Evolutionary conservation across 2,329 filamentous ascomycete species (phyloP), one percentile per base, ranked within the genome.

Genomic region (Pseudodiploospora longispora): DNA sequence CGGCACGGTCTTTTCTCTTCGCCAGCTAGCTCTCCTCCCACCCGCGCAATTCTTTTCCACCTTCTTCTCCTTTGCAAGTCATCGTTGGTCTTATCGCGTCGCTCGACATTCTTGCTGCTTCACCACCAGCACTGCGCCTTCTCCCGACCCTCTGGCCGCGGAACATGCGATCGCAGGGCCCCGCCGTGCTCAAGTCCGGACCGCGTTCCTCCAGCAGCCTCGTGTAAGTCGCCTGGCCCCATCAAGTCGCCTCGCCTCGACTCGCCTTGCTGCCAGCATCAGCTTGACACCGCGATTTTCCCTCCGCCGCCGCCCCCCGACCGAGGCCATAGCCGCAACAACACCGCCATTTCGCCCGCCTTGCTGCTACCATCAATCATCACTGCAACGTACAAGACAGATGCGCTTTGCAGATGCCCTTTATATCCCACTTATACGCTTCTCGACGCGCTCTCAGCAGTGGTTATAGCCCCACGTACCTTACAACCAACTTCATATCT

Each of bases 211-310:
- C 43, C 41, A 44, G 42, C 47, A 45, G 40, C 52, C 44, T 50
- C 59, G 59, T 63, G 58, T 62, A 63, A 63, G 60, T 63, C 59
- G 52, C 48, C 44, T 35, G n/a, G n/a, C n/a, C n/a, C n/a, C n/a
- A n/a, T n/a, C n/a, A 63, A 63, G 60, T 63, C 59, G 52, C 48
- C 44, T 35, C 27, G 28, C 6, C 32, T 12, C 29, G 28, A 8
- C 41, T 19, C 3, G 19, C 19, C 19, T 19, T 31, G 36, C 42
- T 31, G 30, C 36, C 38, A 19, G 19, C 19, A 19, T 19, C 19
- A 19, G 19, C 19, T 48, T 47, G 49, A 42, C 44, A 45, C 47
- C 50, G 50, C 50, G 50, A 49, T 29, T 48, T 45, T 47, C 44
- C 39, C 31, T 38, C 42, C 39, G 31, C 39, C 39, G 30, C 36